Evolutionary conservation across 116 monocot genomes (phyloP), one percentile per base, ranked within the genome.

Genomic region (Dioscorea cayenensis): DNA sequence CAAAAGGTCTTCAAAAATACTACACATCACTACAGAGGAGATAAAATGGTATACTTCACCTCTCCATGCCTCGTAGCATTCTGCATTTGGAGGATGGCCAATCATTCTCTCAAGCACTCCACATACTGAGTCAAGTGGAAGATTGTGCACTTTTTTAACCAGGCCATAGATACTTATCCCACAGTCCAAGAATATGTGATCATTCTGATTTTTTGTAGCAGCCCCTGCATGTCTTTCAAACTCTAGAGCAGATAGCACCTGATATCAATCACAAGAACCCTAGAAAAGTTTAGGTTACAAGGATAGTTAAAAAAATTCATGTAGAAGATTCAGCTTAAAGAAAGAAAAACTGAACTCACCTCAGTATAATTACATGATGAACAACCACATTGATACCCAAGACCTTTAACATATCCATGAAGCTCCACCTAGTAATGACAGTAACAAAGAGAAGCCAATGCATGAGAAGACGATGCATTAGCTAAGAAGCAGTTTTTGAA

Each of bases 171-270:
- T 51, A 61, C 76, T 74, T 69, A 77, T 77, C 37, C 85, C 87
- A 64, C 67, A 85, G 13, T 72, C 51, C 67, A 91, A 66, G 19
- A 79, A 79, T 49, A 90, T 86, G 65, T 90, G 73, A 73, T 77
- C 61, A 62, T 87, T 87, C 65, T 85, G 87, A 59, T 91, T 78
- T 14, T 73, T 76, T 35, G 83, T 80, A 25, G 68, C 72, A 21
- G 59, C 76, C 19, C 77, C 75, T 6, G 87, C 76, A 73, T 91
- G 91, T 49, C 43, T 83, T 74, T 87, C 85, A 83, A 87, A 91
- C 61, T 87, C 75, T 8, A 69, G 38, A 67, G 87, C 84, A 67
- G 64, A 73, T 11, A 80, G 58, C 61, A 78, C 78, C 91, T 91
- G 52, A 64, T 48, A 6, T 61, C 49, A 25, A 51, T 62, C 21